Evolutionary conservation across 768 basidiomycete species (phyloP).

Genomic region (Collybiopsis luxurians): DNA sequence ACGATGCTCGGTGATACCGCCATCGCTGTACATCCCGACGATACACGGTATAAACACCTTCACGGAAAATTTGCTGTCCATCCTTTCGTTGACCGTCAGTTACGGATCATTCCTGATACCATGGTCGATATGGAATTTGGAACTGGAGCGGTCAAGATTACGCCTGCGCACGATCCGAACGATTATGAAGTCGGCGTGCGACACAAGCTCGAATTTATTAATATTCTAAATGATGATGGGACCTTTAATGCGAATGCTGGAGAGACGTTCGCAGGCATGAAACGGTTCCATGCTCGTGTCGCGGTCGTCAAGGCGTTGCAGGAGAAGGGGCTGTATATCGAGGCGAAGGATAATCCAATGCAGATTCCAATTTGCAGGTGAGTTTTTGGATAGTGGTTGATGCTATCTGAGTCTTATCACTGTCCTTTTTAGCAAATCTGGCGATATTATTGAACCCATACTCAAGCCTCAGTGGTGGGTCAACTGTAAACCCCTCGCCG

Average conservation of each 20-base stretch:
- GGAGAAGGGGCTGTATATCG: slow-evolving; percentile 81
- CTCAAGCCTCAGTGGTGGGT: slow-evolving; percentile 99
- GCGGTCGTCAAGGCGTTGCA: slow-evolving; percentile 82
- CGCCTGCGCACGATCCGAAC: slow-evolving; percentile 95
- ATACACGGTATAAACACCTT: slow-evolving; percentile 89
- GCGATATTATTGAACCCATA: slow-evolving; percentile 92
- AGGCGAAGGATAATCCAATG: slow-evolving; percentile 97
- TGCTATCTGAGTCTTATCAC: slow-evolving; percentile 5
- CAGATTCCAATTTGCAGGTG: slow-evolving; percentile 91
- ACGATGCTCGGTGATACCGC: slow-evolving; percentile 99
- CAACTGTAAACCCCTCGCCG: slow-evolving; percentile 85
- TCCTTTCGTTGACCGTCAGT: slow-evolving; percentile 81
- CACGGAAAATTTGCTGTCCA: slow-evolving; percentile 90
- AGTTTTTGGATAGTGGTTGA: slow-evolving; percentile 16
- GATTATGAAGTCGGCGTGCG: slow-evolving; percentile 93
- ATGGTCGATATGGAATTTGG: slow-evolving; percentile 95
- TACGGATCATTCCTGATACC: slow-evolving; percentile 86
- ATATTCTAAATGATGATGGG: slow-evolving; percentile 94
- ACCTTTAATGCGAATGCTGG: slow-evolving; percentile 93
- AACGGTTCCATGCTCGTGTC: slow-evolving; percentile 90
- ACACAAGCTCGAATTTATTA: slow-evolving; percentile 89
- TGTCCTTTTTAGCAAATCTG: slow-evolving; percentile 69
- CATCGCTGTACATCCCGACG: slow-evolving; percentile 94
- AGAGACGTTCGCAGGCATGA: slow-evolving; percentile 88
- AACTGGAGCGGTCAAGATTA: slow-evolving; percentile 98